phyloP scores from a whole-genome alignment of 345 rosid genomes.

The Anastatica hierochuntica region DNA sequence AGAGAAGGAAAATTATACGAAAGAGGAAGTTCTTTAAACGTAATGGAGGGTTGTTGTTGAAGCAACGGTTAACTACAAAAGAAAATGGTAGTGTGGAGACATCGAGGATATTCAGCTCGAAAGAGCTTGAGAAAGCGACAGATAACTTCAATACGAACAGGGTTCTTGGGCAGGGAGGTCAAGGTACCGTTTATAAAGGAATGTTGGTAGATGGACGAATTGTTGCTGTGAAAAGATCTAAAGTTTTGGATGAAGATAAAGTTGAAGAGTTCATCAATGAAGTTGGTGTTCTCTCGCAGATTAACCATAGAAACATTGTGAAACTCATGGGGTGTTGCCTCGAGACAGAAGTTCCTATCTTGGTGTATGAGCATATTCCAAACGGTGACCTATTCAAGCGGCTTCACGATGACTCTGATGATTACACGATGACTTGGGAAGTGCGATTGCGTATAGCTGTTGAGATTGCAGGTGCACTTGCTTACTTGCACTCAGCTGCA shows the following conservation, averaged over 20 bases:
- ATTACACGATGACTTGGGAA: constrained; percentile 29
- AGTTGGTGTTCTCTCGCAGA: constrained; percentile 36
- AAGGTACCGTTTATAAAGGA: constrained; percentile 41
- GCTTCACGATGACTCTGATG: constrained; percentile 19
- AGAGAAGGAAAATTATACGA: constrained; percentile 7
- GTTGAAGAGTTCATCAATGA: constrained; percentile 43
- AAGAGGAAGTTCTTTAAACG: constrained; percentile 22
- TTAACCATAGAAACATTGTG: constrained; percentile 38
- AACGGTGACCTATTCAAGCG: constrained; percentile 36
- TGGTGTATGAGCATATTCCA: constrained; percentile 36
- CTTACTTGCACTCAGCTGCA: constrained; percentile 37
- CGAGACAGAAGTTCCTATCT: constrained; percentile 36
- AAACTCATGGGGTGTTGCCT: constrained; percentile 44
- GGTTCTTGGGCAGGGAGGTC: constrained; percentile 23
- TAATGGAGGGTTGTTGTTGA: constrained; percentile 31
- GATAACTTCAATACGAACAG: constrained; percentile 16
- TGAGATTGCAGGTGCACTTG: constrained; percentile 28
- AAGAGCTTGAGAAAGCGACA: constrained; percentile 24
- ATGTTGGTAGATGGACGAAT: constrained; percentile 19
- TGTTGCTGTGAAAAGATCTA: constrained; percentile 41
- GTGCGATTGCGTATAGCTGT: constrained; percentile 24
- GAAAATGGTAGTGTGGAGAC: constrained; percentile 17
- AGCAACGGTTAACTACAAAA: constrained; percentile 18
- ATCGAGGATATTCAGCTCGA: constrained; percentile 17
- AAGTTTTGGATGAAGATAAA: constrained; percentile 29